Evolutionary conservation across 1,284 basidiomycete genomes (phyloP), one percentile per base, ranked within the genome.

Genomic region (Uromyces viciae-fabae): DNA sequence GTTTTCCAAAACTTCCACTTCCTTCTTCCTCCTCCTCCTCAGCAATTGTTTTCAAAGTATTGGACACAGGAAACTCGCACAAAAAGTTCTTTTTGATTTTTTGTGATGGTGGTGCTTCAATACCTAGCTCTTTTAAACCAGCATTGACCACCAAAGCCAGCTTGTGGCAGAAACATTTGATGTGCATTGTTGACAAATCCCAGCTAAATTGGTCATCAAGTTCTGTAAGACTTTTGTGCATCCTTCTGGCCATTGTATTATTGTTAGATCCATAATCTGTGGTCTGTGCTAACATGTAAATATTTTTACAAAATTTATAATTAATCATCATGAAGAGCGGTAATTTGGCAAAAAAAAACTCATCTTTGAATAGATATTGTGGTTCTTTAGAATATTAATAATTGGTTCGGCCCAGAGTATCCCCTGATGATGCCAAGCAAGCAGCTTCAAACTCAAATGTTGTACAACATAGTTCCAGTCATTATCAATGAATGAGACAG

Each of bases 101-200:
- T 2, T 38, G 46, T 4, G 49, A 31, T 19, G 71, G 71, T 19
- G 71, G 71, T 1, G 71, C 28, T 36, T 56, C 14, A n/a, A 73
- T 22, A 25, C 69, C 69, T 1, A 72, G 15, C 19, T 31, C 69
- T 1, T 28, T 54, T 28, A 72, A 52, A n/a, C 49, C 49, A 28
- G 71, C 71, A 73, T 40, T 52, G 2, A 73, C 71, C 5, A 73
- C 36, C 71, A 73, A 25, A 15, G 71, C 46, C 15, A 73, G 43
- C 14, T 73, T 73, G 25, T 52, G 46, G 36, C 49, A 33, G 31
- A 31, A 73, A 19, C 42, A 54, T 19, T 52, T 73, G 31, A 73
- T 73, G 25, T 73, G 49, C 33, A 52, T 73, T 19, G 31, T 73
- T 2, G 49, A 15, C 17, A 25, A 40, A 19, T 52, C 28, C 71